Evolutionary conservation across 345 rosid species (phyloP).

Genomic region (Pelargonium nanum): DNA sequence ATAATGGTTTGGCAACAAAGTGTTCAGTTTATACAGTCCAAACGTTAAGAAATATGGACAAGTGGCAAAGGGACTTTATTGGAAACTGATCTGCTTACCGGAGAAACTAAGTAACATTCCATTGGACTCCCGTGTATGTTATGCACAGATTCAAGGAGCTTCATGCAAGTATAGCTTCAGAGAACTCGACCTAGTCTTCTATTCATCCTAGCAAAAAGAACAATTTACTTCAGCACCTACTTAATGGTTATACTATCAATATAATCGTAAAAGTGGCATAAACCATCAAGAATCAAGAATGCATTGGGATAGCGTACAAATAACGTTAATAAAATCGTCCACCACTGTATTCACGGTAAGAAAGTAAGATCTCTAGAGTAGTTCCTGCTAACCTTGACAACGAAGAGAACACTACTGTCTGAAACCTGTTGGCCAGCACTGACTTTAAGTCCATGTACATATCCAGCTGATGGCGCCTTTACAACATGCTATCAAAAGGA

Average conservation of each 20-base stretch:
- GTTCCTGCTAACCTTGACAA: constrained; percentile 66
- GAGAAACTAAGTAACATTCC: no score
- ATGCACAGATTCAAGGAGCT: neutral
- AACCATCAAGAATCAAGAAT: neutral
- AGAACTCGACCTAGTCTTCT: neutral
- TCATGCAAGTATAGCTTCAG: neutral
- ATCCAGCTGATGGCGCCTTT: constrained; percentile 65
- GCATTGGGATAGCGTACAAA: no score
- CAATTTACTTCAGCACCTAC: neutral
- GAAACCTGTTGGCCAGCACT: constrained; percentile 71
- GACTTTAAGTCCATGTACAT: constrained; percentile 53
- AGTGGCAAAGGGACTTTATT: neutral
- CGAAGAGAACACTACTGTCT: constrained; percentile 57
- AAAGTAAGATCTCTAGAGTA: no score
- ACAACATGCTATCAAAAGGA: constrained; percentile 57
- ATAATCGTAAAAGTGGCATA: neutral
- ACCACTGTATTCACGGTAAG: no score
- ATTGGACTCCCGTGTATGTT: neutral
- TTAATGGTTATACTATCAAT: neutral
- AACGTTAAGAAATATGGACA: no score
- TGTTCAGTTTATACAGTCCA: neutral
- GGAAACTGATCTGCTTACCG: neutral
- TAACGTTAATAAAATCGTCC: no score
- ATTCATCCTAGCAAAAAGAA: neutral
- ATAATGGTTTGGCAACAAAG: neutral